Evolutionary conservation across 257 asterid species (phyloP), one percentile per base, ranked within the genome.

Genomic region (Nicotiana sylvestris): DNA sequence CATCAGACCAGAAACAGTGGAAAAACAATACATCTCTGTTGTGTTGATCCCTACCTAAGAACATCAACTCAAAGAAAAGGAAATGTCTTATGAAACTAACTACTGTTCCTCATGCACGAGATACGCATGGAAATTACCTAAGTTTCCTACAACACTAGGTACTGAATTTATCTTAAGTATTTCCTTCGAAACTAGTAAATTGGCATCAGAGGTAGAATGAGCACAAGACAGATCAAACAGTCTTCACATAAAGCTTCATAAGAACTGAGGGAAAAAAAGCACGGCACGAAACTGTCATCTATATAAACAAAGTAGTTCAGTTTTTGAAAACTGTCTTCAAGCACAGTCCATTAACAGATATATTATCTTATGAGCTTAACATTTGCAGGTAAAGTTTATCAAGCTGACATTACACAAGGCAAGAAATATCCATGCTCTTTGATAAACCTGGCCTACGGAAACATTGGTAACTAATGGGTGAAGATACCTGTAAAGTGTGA

Each of bases 401-500:
- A 74, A 18, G 15, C 25, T 27, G 64, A 49, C 25, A 43, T 43
- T 11, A 11, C 27, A 21, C 15, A 51, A 15, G 64, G 43, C 27
- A 74, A 33, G 1, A 74, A 74, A 74, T 74, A 49, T 72, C 8
- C 27, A 49, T 49, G 16, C 77, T 72, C 3, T 70, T 43, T 70
- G 21, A 70, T 70, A 43, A 70, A 11, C 58, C 58, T n/a, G 33
- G 46, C 78, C n/a, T 33, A 21, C 46, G n/a, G 49, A 74, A 74
- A 74, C 62, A 46, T 51, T 27, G 80, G 46, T 29, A 49, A 27
- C 80, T 74, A 35, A 49, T 8, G 64, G 37, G 62, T 72, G 66
- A 6, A 69, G 61, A 51, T 78, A 90, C 99, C 99, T 96, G 99
- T 83, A 96, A 88, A 29, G 98, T 93, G 86, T 96, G 99, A 77